Evolutionary conservation across 441 rosid species (phyloP), one percentile per base, ranked within the genome.

Genomic region (Pelargonium fulgidum): DNA sequence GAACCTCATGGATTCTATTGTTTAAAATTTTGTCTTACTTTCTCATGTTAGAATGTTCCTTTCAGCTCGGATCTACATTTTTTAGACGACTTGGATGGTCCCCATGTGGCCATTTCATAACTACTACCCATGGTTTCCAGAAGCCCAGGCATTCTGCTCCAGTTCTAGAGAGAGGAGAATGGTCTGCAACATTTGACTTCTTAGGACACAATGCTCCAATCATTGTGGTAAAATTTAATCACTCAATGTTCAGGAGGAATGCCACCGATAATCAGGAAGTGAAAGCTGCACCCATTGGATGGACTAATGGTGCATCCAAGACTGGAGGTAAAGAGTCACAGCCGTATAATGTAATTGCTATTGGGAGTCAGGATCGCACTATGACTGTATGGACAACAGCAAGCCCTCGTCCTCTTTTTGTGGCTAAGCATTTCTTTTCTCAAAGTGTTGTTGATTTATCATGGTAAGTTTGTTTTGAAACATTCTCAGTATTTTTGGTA

Each of bases 101-200:
- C 19, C 99, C 99, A 1, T 94, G 99, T 78, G 99, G 99, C 62
- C 99, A 91, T 83, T 94, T 88, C 74, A 82, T 94, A 77, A 91
- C 99, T 41, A 94, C 97, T 16, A 94, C 99, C 73, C 96, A 94
- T 68, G 99, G 99, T 73, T 94, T 79, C 83, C 99, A 94, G 85
- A 94, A 92, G 80, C 99, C 99, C 13, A 88, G 93, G 85, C 99
- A 94, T 85, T 94, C 99, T 74, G 99, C 97, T 48, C 99, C 99
- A 22, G 99, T 94, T 79, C 82, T 94, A 7, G 97, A 91, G 81
- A 87, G 99, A 79, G 99, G 96, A 56, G 96, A 94, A 75, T 93
- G 97, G 99, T 89, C 97, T 62, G 99, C 91, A 41, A 86, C 96
- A 59, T 94, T 90, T 72, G 99, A 94, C 80, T 94, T 94, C 84